Evolutionary conservation across 2,329 filamentous ascomycete species (phyloP), one percentile per base, ranked within the genome.

Genomic region (Xylariales sp.): DNA sequence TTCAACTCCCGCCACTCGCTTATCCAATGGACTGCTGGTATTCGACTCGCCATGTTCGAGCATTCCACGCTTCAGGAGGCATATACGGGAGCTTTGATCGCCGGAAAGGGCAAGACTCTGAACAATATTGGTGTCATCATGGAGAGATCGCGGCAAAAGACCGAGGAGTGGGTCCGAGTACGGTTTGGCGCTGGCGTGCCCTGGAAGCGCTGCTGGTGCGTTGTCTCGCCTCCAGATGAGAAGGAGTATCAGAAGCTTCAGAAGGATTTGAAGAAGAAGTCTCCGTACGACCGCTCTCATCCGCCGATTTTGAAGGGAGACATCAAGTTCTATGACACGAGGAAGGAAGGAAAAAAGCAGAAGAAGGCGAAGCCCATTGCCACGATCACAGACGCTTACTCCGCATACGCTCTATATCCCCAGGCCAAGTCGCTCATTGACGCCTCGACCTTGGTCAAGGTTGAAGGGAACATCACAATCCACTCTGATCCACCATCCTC

Each of bases 171-270:
- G 93, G 89, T 90, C 14, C 78, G 93, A 48, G 93, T 98, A 38
- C 78, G 93, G 45, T 98, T 98, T 55, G 93, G 93, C 29, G 90
- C 93, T 22, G 93, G 93, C 34, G 95, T 93, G 8, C 90, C 91
- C 0, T 98, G 93, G 93, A 82, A 86, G 58, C 84, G 91, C 28
- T 98, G 90, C 64, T 98, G 91, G 90, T 96, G 90, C 62, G 90
- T 97, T 40, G 86, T 97, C 44, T 80, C 81, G 5, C 93, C 91
- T 3, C 91, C 93, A 0, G 87, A 95, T 56, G 90, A 97, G 67
- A 98, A 97, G 68, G 88, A 95, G 54, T 82, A 82, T 50, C 79
- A 84, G 51, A 95, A 88, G 60, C 70, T 84, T 40, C 86, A 91
- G 58, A 97, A 95, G 62, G 78, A 84, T 20, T 60, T 86, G 57